A percentile compares a stretch with the other conserved stretches of the same genome.
Conservation (phyloP, 805 yeast genomes). For the Metschnikowia lochheadii region DNA sequence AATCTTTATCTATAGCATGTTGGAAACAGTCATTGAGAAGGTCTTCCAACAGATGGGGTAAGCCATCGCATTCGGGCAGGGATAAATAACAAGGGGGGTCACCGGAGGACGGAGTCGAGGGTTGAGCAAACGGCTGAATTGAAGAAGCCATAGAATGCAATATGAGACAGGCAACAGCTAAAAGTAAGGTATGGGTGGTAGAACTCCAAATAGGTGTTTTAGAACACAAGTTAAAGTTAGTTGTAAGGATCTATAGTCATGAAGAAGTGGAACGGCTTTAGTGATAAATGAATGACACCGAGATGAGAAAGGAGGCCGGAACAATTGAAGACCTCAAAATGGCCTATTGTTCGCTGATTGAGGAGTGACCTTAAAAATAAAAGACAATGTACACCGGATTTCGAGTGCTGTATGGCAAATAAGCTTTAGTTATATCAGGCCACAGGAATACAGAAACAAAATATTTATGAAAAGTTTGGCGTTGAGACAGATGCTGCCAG, state of each 20-base stretch:
- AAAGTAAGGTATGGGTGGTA: not conserved
- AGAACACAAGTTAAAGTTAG: not conserved
- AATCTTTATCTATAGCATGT: conserved; percentile 19
- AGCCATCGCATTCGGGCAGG: conserved; percentile 1
- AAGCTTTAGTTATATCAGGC: not conserved
- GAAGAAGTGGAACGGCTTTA: not conserved
- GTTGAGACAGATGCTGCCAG: conserved; percentile 1
- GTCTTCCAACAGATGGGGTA: conserved; percentile 23
- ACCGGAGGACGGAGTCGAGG: not conserved
- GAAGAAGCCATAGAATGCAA: conserved; percentile 2
- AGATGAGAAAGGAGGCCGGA: not conserved
- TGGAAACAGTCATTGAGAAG: conserved; percentile 32
- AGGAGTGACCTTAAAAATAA: not conserved
- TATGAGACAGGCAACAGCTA: not conserved
- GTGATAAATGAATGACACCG: not conserved
- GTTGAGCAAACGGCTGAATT: not conserved
- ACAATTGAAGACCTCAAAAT: not conserved
- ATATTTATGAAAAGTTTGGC: not conserved
- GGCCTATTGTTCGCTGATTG: not conserved
- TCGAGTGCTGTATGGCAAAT: not conserved
- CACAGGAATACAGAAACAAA: not conserved
- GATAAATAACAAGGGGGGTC: not conserved
- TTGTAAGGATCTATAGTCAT: not conserved
- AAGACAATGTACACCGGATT: not conserved
- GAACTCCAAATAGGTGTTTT: not conserved